Percentiles rank a stretch among this genome's conserved stretches.
These are phyloP conservation scores for Camellia granthamiana DNA, from an alignment of 148 eudicot species.

Conservation along the genomic window DNA sequence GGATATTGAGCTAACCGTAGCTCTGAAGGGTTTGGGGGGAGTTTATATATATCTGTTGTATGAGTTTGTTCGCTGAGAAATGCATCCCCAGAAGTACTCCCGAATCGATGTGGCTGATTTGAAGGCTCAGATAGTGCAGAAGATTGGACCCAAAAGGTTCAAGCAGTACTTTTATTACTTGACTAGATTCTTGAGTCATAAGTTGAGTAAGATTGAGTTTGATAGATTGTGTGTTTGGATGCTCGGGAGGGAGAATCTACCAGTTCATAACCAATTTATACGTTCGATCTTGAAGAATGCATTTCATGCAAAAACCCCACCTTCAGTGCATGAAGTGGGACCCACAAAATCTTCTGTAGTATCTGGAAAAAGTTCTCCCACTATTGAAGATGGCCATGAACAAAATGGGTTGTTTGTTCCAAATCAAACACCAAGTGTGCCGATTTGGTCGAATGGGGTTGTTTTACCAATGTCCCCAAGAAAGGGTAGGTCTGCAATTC, in stretches of 20 bases:
- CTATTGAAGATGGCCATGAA: conserved; percentile 33
- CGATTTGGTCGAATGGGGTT: conserved; percentile 48
- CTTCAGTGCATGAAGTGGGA: conserved; percentile 36
- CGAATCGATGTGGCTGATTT: conserved; percentile 45
- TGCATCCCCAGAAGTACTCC: conserved; percentile 44
- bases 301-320: conserved; percentile 39
- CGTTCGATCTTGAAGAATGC: conserved; percentile 53
- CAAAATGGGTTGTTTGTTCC: conserved; percentile 22
- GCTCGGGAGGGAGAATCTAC: conserved; percentile 56
- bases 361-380: conserved; percentile 26
- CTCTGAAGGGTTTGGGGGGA: conserved; percentile 19
- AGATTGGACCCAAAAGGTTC: conserved; percentile 54
- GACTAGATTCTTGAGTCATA: conserved; percentile 46
- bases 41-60: conserved; percentile 8
- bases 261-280: conserved; percentile 57
- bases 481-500: conserved; percentile 43
- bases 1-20: conserved; percentile 11
- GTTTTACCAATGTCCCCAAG: conserved; percentile 42
- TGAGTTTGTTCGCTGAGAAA: conserved; percentile 34
- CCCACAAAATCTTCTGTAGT: conserved; percentile 26
- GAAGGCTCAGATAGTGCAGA: conserved; percentile 48
- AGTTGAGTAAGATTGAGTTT: conserved; percentile 50
- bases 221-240: conserved; percentile 46
- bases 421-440: conserved; percentile 33
- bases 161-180: conserved; percentile 44